Evolutionary conservation across 805 yeast genomes (phyloP).

Genomic region (Tetrapisispora taiwanensis): DNA sequence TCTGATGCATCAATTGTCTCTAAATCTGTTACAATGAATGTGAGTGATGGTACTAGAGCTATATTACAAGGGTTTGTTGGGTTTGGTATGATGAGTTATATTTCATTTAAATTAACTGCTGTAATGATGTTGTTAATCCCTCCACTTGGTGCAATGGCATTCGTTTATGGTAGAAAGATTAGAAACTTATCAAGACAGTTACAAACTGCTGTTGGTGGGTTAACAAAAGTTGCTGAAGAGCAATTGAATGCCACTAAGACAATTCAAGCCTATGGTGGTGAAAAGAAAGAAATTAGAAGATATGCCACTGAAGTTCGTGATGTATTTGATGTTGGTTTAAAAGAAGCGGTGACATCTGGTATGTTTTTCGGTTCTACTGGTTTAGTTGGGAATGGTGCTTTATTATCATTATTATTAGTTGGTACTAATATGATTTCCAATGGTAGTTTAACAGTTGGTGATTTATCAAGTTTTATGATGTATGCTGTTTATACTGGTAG

Average conservation of each 20-base stretch:
- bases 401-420: constrained; percentile 64
- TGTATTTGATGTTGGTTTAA: constrained; percentile 57
- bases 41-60: constrained; percentile 87
- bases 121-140: constrained; percentile 77
- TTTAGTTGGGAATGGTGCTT: constrained; percentile 70
- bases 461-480: constrained; percentile 86
- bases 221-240: constrained; percentile 88
- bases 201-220: constrained; percentile 74
- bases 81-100: constrained; percentile 81
- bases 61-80: constrained; percentile 78
- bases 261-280: constrained; percentile 86
- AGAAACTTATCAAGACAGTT: constrained; percentile 63
- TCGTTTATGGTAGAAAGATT: constrained; percentile 72
- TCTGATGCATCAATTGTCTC: constrained; percentile 85
- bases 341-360: constrained; percentile 74
- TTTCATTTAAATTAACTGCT: constrained; percentile 71
- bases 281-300: constrained; percentile 60
- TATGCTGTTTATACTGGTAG: constrained; percentile 89
- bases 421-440: constrained; percentile 75
- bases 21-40: constrained; percentile 74
- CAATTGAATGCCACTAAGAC: constrained; percentile 77
- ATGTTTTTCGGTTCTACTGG: constrained; percentile 70
- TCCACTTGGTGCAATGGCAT: constrained; percentile 68
- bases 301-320: constrained; percentile 63
- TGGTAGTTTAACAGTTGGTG: constrained; percentile 78